Base-by-base conservation (phyloP, 352 stramenopile species). In the Aphanomyces invadans region DNA sequence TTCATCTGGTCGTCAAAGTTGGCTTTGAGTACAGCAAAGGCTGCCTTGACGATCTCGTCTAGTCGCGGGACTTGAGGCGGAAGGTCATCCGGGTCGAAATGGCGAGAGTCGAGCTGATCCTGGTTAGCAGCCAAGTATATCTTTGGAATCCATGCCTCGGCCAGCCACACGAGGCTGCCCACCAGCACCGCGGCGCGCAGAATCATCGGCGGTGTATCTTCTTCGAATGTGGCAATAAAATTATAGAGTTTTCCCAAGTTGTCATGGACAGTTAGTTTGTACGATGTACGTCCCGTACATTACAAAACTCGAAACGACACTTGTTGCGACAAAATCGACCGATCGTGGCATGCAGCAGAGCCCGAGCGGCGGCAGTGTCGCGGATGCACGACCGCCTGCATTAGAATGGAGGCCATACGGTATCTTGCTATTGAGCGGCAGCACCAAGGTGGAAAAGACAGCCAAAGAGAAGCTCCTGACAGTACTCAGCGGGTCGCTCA, bases 1-100 rank as follows among this genome's bases (percentile, higher is more conserved):
- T 84, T 81, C 17, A 94, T 52, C 55, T 90, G 79, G 61, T 83
- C 71, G 62, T 94, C 85, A 46, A 81, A 79, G 49, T 88, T 75
- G 11, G 65, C 55, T 15, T 28, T 59, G 17, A 94, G 74, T 0
- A 87, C 44, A 17, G 51, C 48, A 36, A 68, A 60, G 7, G 85
- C 85, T 23, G 86, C 69, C 17, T 65, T 71, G 48, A 80, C 68
- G 10, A 94, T 63, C 51, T 69, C 70, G 10, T 60, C 64, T n/a
- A 67, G 57, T 7, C 39, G 38, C 5, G 60, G 60, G 32, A 67
- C 38, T 39, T 55, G 11, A 11, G 11, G 31, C n/a, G 45, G 26
- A 11, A 44, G 19, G 57, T 53, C 57, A 17, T 52, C 44, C 12
- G 44, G 21, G 12, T 52, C 44, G 19, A 25, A 52, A 19, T 7